Base-by-base conservation (phyloP, 2,329 filamentous ascomycete species). In the Sporothrix pallida region DNA sequence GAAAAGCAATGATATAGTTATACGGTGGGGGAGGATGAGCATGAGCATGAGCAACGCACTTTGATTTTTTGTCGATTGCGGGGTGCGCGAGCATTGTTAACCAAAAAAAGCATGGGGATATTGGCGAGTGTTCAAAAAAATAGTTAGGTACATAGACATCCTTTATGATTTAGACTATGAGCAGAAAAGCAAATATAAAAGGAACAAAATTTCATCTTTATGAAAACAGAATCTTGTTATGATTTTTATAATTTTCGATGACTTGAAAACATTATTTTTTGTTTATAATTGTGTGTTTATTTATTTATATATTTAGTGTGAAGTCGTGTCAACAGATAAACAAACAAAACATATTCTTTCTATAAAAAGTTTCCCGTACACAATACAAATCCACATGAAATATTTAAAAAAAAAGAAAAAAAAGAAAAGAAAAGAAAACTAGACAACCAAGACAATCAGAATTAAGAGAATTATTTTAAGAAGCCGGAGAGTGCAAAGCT, bases 111-210 rank as follows among this genome's bases (percentile, higher is more conserved):
- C 37, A 13, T 23, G 56, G 56, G 56, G 56, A 17, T 8, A 65
- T 23, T n/a, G n/a, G 37, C 37, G 60, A 17, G 12, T 65, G 60
- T 20, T 63, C 6, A 17, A 44, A 63, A 63, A 46, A 37, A 60
- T 60, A 37, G 7, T 63, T 63, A 44, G 15, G 60, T 46, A 44
- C 60, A 65, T 65, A 65, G 60, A 65, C 37, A 23, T 46, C 37
- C 8, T 65, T 20, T 65, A 46, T 65, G 60, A 65, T 65, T 63
- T 63, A 65, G 37, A 63, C 60, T 9, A 65, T 10, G 15, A 65
- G n/a, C 60, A 63, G 60, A 20, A 12, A 46, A n/a, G 13, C 44
- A 17, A 46, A 23, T 44, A 46, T 44, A 7, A 46, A 23, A 4
- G 10, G 9, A 42, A 37, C 37, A 37, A 23, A 60, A 62, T 15